These are phyloP conservation scores for Pestalotiopsis sp. DNA, from an alignment of 2,329 filamentous ascomycete species.

Conservation along the genomic window DNA sequence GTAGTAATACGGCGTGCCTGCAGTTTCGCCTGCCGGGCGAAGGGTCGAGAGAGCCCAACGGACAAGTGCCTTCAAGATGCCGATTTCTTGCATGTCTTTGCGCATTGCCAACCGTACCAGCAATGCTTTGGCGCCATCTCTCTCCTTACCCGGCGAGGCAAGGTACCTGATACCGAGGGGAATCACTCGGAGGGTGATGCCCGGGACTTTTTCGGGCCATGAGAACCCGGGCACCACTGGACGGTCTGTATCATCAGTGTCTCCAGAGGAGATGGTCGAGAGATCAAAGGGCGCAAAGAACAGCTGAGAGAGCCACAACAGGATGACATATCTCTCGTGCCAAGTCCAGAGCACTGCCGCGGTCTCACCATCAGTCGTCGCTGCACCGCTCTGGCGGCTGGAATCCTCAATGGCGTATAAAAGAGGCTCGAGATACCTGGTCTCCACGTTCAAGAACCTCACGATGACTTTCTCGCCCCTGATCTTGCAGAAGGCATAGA, in stretches of 20 bases:
- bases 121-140: slow-evolving; percentile 82
- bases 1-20: slow-evolving; percentile 68
- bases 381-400: slow-evolving; percentile 34
- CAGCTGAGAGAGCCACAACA: slow-evolving; percentile 86
- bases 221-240: slow-evolving; percentile 49
- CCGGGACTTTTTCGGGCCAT: slow-evolving; percentile 65
- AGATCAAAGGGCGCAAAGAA: slow-evolving; percentile 89
- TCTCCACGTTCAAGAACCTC: slow-evolving; percentile 88
- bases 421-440: slow-evolving; percentile 80
- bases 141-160: slow-evolving; percentile 78
- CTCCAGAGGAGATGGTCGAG: slow-evolving; percentile 74
- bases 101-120: slow-evolving; percentile 82
- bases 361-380: slow-evolving; percentile 14
- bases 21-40: slow-evolving; percentile 40
- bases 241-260: slow-evolving; percentile 48
- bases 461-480: slow-evolving; percentile 91
- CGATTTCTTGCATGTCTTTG: slow-evolving; percentile 82
- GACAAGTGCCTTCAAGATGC: slow-evolving; percentile 69
- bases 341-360: slow-evolving; percentile 59
- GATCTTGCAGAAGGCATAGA: slow-evolving; percentile 94
- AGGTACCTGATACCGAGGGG: slow-evolving; percentile 74
- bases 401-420: slow-evolving; percentile 72
- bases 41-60: slow-evolving; percentile 71
- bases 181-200: slow-evolving; percentile 71
- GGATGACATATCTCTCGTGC: slow-evolving; percentile 86